These are phyloP conservation scores for Candida patagonica DNA, from an alignment of 805 yeast genomes.

Conservation along the genomic window DNA sequence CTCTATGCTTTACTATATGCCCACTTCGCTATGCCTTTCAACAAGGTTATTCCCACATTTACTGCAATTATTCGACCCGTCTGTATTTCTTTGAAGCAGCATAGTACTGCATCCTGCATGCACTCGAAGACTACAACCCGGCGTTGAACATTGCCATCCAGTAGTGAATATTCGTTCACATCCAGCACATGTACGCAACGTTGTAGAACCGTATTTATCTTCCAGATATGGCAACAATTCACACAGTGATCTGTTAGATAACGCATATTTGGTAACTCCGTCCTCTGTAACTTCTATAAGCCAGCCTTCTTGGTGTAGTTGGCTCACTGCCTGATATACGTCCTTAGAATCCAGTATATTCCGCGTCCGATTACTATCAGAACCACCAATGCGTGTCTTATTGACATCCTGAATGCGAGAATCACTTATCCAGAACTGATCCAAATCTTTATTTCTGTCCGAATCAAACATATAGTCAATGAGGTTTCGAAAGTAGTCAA, in stretches of 20 bases:
- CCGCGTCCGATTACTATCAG: no score
- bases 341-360: conserved; percentile 2
- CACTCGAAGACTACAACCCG: conserved; percentile 32
- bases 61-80: conserved; percentile 10
- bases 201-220: conserved; percentile 32
- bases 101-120: conserved; percentile 39
- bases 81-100: conserved; percentile 2
- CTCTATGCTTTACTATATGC: no score
- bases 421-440: conserved; percentile 4
- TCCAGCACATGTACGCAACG: conserved; percentile 37
- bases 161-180: conserved; percentile 46
- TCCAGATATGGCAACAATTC: conserved; percentile 39
- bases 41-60: conserved; percentile 6
- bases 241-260: conserved; percentile 34
- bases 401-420: not conserved
- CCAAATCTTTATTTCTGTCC: conserved; percentile 5
- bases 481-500: conserved; percentile 38
- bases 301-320: conserved; percentile 44
- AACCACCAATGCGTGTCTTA: not conserved
- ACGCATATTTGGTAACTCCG: not conserved
- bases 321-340: not conserved
- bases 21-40: conserved; percentile 2
- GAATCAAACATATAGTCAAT: conserved; percentile 33
- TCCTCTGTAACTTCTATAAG: conserved; percentile 15
- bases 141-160: conserved; percentile 37